These are phyloP conservation scores for Phytophthora macrochlamydospora DNA, from an alignment of 352 stramenopile genomes.

Conservation along the genomic window DNA sequence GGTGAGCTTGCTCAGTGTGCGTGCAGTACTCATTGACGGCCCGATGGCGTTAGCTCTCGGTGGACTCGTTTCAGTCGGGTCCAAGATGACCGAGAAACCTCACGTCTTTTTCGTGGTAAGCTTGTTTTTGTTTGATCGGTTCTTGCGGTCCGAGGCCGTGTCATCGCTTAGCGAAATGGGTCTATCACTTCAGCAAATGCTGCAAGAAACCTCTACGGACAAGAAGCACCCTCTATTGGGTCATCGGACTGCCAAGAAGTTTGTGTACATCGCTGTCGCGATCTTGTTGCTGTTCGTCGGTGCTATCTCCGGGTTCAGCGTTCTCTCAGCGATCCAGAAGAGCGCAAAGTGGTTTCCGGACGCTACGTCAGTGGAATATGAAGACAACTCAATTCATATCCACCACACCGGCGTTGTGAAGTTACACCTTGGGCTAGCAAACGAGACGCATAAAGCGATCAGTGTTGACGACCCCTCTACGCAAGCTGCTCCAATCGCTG, in stretches of 20 bases:
- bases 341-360: slow-evolving; percentile 81
- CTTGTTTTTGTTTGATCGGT: slow-evolving; percentile 80
- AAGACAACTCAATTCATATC: slow-evolving; percentile 75
- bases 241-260: slow-evolving; percentile 60
- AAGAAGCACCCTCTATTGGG: slow-evolving; percentile 50
- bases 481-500: slow-evolving; percentile 79
- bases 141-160: slow-evolving; percentile 58
- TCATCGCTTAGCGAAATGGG: slow-evolving; percentile 59
- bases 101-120: slow-evolving; percentile 77
- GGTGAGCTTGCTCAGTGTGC: slow-evolving; percentile 59
- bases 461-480: slow-evolving; percentile 56
- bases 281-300: slow-evolving; percentile 75
- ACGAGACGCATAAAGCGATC: slow-evolving; percentile 46
- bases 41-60: slow-evolving; percentile 60
- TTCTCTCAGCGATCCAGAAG: slow-evolving; percentile 74
- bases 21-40: slow-evolving; percentile 48
- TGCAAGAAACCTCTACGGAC: slow-evolving; percentile 54
- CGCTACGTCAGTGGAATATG: slow-evolving; percentile 68
- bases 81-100: slow-evolving; percentile 77
- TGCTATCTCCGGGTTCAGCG: slow-evolving; percentile 76
- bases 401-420: slow-evolving; percentile 88
- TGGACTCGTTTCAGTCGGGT: slow-evolving; percentile 63
- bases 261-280: slow-evolving; percentile 65
- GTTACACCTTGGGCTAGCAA: slow-evolving; percentile 73
- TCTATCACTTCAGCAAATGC: slow-evolving; percentile 65